These are phyloP conservation scores for Starmerella ratchasimensis DNA, from an alignment of 805 yeast species.

Conservation along the genomic window DNA sequence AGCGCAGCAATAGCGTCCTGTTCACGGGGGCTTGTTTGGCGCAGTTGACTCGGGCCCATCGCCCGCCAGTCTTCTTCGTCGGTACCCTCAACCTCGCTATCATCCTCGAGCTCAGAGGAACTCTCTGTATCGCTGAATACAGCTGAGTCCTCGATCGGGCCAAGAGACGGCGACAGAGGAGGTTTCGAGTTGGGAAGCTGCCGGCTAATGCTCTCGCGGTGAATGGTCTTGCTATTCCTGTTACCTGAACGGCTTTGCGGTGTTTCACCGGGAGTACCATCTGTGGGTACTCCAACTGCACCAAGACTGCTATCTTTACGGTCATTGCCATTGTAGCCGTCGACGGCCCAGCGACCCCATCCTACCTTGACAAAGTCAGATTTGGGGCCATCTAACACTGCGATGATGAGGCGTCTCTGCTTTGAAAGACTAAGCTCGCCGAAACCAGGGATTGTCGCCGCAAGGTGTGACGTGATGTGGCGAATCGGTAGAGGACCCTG, in stretches of 20 bases:
- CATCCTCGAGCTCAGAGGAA: slow-evolving; percentile 25
- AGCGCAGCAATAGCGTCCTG: slow-evolving; percentile 54
- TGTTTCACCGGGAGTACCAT: too few species aligned
- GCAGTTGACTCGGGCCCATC: slow-evolving; percentile 62
- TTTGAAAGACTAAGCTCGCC: slow-evolving; percentile 70
- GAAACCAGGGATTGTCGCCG: slow-evolving; percentile 63
- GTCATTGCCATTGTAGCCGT: slow-evolving; percentile 50
- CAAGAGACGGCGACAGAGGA: slow-evolving; percentile 26
- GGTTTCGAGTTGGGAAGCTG: slow-evolving; percentile 21
- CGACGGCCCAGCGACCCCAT: slow-evolving; percentile 96
- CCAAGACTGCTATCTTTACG: slow-evolving; percentile 1
- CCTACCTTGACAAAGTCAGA: slow-evolving; percentile 75
- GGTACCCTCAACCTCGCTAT: slow-evolving; percentile 35
- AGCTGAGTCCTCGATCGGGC: slow-evolving; percentile 16
- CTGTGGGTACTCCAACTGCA: too few species aligned
- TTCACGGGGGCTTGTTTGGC: slow-evolving; percentile 26
- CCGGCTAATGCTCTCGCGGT: slow-evolving; percentile 19
- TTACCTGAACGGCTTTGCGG: background rate
- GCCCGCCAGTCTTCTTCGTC: slow-evolving; percentile 97
- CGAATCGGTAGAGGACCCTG: slow-evolving; percentile 88
- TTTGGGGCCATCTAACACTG: slow-evolving; percentile 69
- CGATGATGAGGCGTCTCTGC: slow-evolving; percentile 80
- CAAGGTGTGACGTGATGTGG: slow-evolving; percentile 67
- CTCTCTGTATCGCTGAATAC: slow-evolving; percentile 21
- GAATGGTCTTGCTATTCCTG: background rate